Base-by-base conservation (phyloP, 495 filamentous ascomycete genomes). In the Neurospora cerealis region DNA sequence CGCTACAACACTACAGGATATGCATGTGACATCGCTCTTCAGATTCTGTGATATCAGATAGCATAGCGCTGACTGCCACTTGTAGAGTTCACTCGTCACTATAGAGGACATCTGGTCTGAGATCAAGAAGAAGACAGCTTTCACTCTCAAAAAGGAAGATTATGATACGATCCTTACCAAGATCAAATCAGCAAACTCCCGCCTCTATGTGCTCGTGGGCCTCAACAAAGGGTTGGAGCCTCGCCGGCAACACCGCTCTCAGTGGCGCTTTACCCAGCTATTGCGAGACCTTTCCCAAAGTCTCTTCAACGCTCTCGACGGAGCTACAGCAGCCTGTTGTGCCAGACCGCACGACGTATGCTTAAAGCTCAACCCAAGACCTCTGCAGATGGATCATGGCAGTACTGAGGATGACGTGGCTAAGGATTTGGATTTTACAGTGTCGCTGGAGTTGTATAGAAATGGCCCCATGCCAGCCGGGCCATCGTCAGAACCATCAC, bases 131-230 rank as follows among this genome's bases (percentile, higher is more conserved):
- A 21, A n/a, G 21, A 66, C 66, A 2, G 42, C 71, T 7, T 73
- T 71, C 44, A 70, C 71, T 15, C 44, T 75, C 0, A 75, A 71
- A 36, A 72, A 66, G 11, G 71, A 71, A 11, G 74, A 75, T 38
- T 75, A 73, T 21, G 66, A 72, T 9, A 17, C 15, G 2, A 21
- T 73, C 34, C 10, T 75, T 28, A 9, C 62, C 0, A 72, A 37
- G 46, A 73, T 75, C 37, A 71, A 70, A 24, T n/a, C 40, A 2
- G 66, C 40, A 9, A 75, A 73, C 42, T 72, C 74, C 2, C 37
- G 62, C 32, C 40, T 75, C 5, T 69, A 70, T 19, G 24, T 66
- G 15, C 71, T 75, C 21, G 66, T 71, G n/a, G n/a, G 24, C 1
- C 66, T 72, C 21, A 73, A 71, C 69, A 38, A 48, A 37, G 34